A percentile compares a stretch with the other conserved stretches of the same genome.
Conservation (phyloP, 495 filamentous ascomycete species). For the Hypoxylon subgilvum region DNA sequence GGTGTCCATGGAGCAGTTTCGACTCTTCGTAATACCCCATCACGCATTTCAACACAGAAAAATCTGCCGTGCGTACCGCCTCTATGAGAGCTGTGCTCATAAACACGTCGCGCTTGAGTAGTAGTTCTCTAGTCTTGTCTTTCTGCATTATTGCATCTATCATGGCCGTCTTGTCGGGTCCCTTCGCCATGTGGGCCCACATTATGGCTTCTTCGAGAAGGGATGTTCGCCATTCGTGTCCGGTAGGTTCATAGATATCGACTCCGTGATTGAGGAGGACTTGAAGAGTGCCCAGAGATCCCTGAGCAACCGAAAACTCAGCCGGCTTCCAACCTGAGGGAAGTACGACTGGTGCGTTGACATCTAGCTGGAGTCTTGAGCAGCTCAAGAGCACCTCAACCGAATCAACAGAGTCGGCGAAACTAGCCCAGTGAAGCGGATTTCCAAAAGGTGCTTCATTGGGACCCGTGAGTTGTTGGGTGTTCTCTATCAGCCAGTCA, state of each 20-base stretch:
- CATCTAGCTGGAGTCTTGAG: conserved; percentile 11
- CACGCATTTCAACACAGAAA: conserved; percentile 18
- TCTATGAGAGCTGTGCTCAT: conserved; percentile 21
- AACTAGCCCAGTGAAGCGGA: conserved; percentile 24
- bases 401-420: conserved; percentile 20
- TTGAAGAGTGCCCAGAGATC: conserved; percentile 17
- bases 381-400: conserved; percentile 18
- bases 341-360: neutral
- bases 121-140: conserved; percentile 8
- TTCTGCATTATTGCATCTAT: conserved; percentile 31
- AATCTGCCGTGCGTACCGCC: conserved; percentile 24
- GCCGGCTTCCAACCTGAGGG: conserved; percentile 10
- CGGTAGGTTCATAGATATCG: conserved; percentile 12
- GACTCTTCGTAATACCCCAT: conserved; percentile 19
- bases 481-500: conserved; percentile 21
- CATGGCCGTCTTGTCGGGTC: conserved; percentile 19
- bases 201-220: conserved; percentile 14
- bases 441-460: conserved; percentile 14
- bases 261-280: conserved; percentile 18
- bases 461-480: neutral
- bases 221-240: conserved; percentile 8
- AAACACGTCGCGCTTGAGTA: conserved; percentile 16
- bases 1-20: conserved; percentile 4
- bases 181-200: conserved; percentile 17
- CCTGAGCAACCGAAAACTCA: conserved; percentile 13